Evolutionary conservation across 257 asterid species (phyloP).

Genomic region (Voacanga thouarsii): DNA sequence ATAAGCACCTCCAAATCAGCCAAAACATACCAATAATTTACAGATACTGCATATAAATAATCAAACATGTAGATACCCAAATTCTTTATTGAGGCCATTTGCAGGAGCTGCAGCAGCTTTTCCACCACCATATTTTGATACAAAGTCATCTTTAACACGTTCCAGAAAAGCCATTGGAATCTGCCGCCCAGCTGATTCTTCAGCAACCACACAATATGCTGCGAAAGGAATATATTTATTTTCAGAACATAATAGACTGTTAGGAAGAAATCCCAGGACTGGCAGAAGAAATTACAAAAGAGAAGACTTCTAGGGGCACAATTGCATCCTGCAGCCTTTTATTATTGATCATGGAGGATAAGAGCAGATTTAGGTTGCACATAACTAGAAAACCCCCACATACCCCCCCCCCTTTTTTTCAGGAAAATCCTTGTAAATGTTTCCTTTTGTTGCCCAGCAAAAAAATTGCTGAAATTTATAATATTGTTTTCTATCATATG

Average conservation of each 20-base stretch:
- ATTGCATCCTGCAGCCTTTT: background rate
- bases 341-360: background rate
- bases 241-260: background rate
- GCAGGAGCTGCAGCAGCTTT: slow-evolving; percentile 74
- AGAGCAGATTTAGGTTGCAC: too few species aligned
- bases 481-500: too few species aligned
- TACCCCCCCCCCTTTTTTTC: too few species aligned
- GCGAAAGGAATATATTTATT: slow-evolving; percentile 11
- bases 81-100: slow-evolving; percentile 69
- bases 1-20: background rate
- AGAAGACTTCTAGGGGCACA: background rate
- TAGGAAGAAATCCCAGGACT: background rate
- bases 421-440: too few species aligned
- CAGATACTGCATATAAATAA: background rate
- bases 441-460: too few species aligned
- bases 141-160: slow-evolving; percentile 76
- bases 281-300: background rate
- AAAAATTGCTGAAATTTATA: too few species aligned
- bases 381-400: too few species aligned
- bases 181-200: slow-evolving; percentile 83
- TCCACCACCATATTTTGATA: slow-evolving; percentile 64
- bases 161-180: slow-evolving; percentile 77
- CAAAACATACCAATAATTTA: slow-evolving; percentile 1
- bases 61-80: slow-evolving; percentile 43
- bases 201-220: slow-evolving; percentile 92